Base-by-base conservation (phyloP, 2,329 filamentous ascomycete genomes). In the Pseudopyrenochaeta lycopersici region DNA sequence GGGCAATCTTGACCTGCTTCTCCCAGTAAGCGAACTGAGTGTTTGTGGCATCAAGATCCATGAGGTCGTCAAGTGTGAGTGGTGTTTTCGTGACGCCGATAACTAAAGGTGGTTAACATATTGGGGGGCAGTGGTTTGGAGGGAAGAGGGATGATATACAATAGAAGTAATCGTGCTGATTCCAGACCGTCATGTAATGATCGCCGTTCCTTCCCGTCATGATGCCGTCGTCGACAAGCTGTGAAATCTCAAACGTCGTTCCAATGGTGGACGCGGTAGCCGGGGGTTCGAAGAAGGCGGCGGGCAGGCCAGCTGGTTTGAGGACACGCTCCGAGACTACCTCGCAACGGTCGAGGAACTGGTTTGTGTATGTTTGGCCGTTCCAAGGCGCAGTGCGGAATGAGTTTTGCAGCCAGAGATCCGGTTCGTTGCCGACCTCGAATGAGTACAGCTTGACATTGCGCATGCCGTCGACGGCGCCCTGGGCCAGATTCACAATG, bases 81-180 rank as follows among this genome's bases (percentile, higher is more conserved):
- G 73, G 66, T 46, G 75, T 77, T 1, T 64, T 65, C 5, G 81
- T 80, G 4, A 83, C 79, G 29, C 77, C 79, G 54, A 83, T 77
- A 64, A 81, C 71, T 74, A 42, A 0, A 41, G 29, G 1, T n/a
- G 32, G 51, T 71, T 62, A 71, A 63, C 43, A 35, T 21, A 11
- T 21, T 39, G 27, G 5, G 29, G n/a, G 15, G 35, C 14, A 20
- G 39, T n/a, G 7, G 18, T 46, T 36, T 11, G 27, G n/a, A n/a
- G n/a, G 7, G 7, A 23, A 10, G 4, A 15, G 12, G 20, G 18
- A 15, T 14, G 32, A 58, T 69, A 29, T 63, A 73, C 70, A 83
- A 61, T 82, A 82, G 63, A 79, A 82, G 69, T 83, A 84, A 64
- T 83, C 79, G 65, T 84, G 81, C 68, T 83, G 81, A 57, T 83